Base-by-base conservation (phyloP, 257 asterid species). In the Solanum corneliomulleri region DNA sequence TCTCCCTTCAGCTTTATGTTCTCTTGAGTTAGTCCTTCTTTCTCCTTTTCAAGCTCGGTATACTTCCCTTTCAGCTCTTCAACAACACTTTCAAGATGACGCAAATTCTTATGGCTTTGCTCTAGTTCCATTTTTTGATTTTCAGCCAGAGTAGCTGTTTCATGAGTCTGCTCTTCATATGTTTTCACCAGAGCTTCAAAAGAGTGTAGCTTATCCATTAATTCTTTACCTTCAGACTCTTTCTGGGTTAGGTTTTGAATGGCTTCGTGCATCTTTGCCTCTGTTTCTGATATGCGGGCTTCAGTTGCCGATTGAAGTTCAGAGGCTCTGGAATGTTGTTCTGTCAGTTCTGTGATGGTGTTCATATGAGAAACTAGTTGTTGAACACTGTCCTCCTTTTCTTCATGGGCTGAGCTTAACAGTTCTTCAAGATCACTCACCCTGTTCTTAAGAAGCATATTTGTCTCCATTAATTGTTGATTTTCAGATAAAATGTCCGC, bases 161-260 rank as follows among this genome's bases (percentile, higher is more conserved):
- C 96, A 76, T 86, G 91, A 88, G 91, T 93, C 90, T 91, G 94
- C 70, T 87, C 92, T 89, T 94, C 96, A 52, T 90, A 88, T 42
- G 90, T 85, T 87, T 90, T 91, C 84, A 93, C 91, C 88, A 93
- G 96, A 86, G 90, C 89, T 90, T 94, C 96, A 82, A 93, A 90
- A 71, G 91, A 92, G 75, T 76, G 89, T 52, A 95, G 88, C 94
- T 95, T 96, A 88, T 92, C 94, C 64, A 86, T 82, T 7, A 95
- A 90, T 35, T 92, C 97, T 90, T 91, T 92, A 37, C 93, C 95
- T 90, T 96, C 98, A 12, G 93, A 93, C 89, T 96, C 99, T 88
- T 89, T 93, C 20, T 91, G 89, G 75, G 88, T 75, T 66, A 91
- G 89, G 39, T 90, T 94, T 88, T 93, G 91, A 39, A 92, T 71